Evolutionary conservation across 2,329 filamentous ascomycete genomes (phyloP), one percentile per base, ranked within the genome.

Genomic region (Sarocladium kiliense): DNA sequence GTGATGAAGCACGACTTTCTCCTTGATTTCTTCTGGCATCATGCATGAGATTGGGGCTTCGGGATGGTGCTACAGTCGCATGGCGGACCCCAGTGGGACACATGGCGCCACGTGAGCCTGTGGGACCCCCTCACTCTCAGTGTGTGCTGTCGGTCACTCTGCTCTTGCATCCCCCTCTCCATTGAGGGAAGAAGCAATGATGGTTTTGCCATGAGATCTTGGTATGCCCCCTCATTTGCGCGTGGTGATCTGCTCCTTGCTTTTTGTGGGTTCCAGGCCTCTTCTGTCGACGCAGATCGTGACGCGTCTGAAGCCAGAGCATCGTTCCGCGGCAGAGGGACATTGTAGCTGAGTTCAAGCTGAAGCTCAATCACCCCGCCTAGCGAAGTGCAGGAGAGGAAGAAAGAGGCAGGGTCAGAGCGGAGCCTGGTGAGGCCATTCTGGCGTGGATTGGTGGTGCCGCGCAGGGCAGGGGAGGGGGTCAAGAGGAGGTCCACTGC

Each of bases 71-170:
- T 32, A 36, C 47, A 34, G 12, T 34, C 30, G 47, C 47, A 51
- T 51, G 47, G 47, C 47, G 44, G 16, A 49, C 6, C 44, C 23
- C 44, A 14, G 23, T 49, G 25, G 26, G 44, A 51, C 47, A 51
- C 47, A 34, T 51, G 47, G 47, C 47, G 47, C 47, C 47, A 51
- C 47, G 47, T 51, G 47, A 51, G 47, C 47, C 11, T 47, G 44
- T 47, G 44, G 44, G 21, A 47, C 44, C 44, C 44, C 16, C 18
- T 39, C 36, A 6, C 19, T 9, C 7, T n/a, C 5, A 10, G 36
- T 39, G 36, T 10, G n/a, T 16, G 36, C 36, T 7, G 14, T 41
- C n/a, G n/a, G n/a, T n/a, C n/a, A n/a, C n/a, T n/a, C 7, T 39
- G 12, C 36, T 10, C 12, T 39, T 19, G 12, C 18, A 39, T 39